Evolutionary conservation across 2,329 filamentous ascomycete genomes (phyloP).

Genomic region (Penicillium psychrosexuale): DNA sequence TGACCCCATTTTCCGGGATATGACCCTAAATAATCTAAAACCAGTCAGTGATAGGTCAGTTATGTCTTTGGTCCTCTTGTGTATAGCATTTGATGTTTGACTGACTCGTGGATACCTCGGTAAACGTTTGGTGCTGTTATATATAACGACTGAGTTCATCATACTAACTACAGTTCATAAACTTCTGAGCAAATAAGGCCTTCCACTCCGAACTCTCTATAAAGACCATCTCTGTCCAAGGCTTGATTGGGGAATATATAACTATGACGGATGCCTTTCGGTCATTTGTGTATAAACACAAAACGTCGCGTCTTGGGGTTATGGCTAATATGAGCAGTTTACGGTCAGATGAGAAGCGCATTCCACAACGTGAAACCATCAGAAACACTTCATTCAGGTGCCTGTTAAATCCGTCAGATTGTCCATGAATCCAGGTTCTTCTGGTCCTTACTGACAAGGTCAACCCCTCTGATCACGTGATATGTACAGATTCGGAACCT

Average conservation of each 20-base stretch:
- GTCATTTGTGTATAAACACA: neutral
- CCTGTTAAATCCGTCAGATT: slow-evolving; percentile 10
- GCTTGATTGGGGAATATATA: neutral
- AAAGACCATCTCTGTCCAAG: neutral
- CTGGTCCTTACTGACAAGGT: slow-evolving; percentile 13
- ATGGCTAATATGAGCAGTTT: neutral
- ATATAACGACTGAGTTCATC: neutral
- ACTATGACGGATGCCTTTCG: neutral
- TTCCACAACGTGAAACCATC: neutral
- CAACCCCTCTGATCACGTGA: slow-evolving; percentile 18
- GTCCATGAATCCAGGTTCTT: slow-evolving; percentile 13
- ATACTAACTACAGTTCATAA: neutral
- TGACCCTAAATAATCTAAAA: neutral
- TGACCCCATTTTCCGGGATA: neutral
- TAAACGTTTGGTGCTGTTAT: neutral
- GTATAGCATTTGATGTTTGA: neutral
- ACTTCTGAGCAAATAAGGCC: neutral
- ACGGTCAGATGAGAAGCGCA: neutral
- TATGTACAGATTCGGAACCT: neutral
- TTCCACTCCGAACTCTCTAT: fast-evolving
- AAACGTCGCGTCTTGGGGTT: neutral
- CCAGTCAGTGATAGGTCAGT: neutral
- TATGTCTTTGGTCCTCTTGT: neutral
- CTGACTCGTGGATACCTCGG: neutral
- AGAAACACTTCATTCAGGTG: slow-evolving; percentile 6